Percentiles rank a stretch among this genome's conserved stretches.
Conservation (phyloP, 495 filamentous ascomycete species). For the Penicillium chermesinum region DNA sequence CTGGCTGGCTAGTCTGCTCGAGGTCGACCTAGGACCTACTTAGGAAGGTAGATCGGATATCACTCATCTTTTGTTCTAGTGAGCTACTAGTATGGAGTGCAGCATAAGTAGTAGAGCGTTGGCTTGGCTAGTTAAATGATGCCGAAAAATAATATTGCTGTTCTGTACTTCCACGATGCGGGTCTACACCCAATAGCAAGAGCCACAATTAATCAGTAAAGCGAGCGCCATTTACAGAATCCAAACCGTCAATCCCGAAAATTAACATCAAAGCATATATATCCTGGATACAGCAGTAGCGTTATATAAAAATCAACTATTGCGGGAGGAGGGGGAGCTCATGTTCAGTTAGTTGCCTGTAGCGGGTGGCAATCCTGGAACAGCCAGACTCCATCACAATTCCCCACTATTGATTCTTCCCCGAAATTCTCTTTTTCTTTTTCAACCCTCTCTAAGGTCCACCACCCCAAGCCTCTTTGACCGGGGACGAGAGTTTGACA, state of each 20-base stretch:
- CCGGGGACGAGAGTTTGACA: slow-evolving; percentile 16
- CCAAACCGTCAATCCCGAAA: too few species aligned
- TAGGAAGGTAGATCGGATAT: neutral
- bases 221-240: too few species aligned
- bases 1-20: slow-evolving; percentile 14
- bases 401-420: slow-evolving; percentile 29
- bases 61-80: neutral
- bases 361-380: slow-evolving; percentile 11
- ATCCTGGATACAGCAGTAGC: too few species aligned
- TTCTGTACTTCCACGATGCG: too few species aligned
- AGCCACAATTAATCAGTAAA: too few species aligned
- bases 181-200: too few species aligned
- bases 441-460: slow-evolving; percentile 15
- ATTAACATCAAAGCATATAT: too few species aligned
- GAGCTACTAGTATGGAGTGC: neutral
- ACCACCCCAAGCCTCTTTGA: slow-evolving; percentile 17
- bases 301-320: too few species aligned
- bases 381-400: slow-evolving; percentile 16
- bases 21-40: slow-evolving; percentile 5
- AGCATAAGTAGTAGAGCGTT: neutral
- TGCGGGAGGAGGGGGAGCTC: too few species aligned
- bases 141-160: too few species aligned
- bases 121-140: neutral
- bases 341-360: too few species aligned
- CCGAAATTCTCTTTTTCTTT: slow-evolving; percentile 27